These are phyloP conservation scores for Pseudogymnoascus sp. DNA, from an alignment of 2,329 filamentous ascomycete species.

Conservation along the genomic window DNA sequence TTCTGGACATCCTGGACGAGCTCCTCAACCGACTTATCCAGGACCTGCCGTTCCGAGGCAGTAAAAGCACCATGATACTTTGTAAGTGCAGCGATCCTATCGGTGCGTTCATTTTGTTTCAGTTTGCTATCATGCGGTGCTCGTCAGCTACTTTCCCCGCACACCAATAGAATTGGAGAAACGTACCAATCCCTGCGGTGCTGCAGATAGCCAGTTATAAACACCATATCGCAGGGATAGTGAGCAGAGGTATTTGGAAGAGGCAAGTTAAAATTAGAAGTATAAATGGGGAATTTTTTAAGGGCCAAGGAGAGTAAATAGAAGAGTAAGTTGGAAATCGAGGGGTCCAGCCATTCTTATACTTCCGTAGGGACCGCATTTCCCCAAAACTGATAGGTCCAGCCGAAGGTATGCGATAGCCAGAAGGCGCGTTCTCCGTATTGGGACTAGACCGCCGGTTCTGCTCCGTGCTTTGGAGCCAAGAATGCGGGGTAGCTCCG, in stretches of 20 bases:
- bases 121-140: slow-evolving; percentile 45
- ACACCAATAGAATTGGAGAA: slow-evolving; percentile 1
- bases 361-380: not conserved
- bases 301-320: not conserved
- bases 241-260: not conserved
- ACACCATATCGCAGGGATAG: slow-evolving; percentile 24
- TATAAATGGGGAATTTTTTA: not conserved
- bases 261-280: not conserved
- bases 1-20: slow-evolving; percentile 71
- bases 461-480: not conserved
- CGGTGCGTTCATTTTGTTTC: slow-evolving; percentile 69
- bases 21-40: slow-evolving; percentile 65
- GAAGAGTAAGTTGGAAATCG: not conserved
- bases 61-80: slow-evolving; percentile 60
- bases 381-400: slow-evolving; percentile 1
- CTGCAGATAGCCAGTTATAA: slow-evolving; percentile 26
- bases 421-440: not conserved
- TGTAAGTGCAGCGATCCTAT: slow-evolving; percentile 58
- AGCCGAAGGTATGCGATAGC: not conserved
- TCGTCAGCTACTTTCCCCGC: not conserved
- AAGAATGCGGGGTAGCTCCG: slow-evolving; percentile 1
- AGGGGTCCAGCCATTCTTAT: not conserved
- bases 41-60: slow-evolving; percentile 52
- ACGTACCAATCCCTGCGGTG: slow-evolving; percentile 27
- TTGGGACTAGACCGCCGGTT: not conserved